Base-by-base conservation (phyloP, 2,329 filamentous ascomycete genomes). In the Trematosphaeria pertusa region DNA sequence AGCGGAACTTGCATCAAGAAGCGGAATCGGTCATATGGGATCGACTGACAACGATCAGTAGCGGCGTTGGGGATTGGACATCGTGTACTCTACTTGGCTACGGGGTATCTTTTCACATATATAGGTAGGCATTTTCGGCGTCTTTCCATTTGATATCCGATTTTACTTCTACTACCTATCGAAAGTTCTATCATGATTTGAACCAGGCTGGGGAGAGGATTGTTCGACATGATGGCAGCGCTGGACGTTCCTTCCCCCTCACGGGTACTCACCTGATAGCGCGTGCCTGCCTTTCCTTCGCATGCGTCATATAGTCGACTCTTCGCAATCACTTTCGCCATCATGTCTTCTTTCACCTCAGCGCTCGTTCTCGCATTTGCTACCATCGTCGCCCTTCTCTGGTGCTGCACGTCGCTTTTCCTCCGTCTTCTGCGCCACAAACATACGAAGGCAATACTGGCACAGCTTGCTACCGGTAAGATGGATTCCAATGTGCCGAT, bases 41-140 rank as follows among this genome's bases (percentile, higher is more conserved):
- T 28, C 7, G 26, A 33, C 40, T 43, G 32, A 10, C 17, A 9
- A n/a, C 8, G 32, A 12, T 21, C 38, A 33, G 38, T 28, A 41
- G 21, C 28, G 38, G 38, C 38, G 38, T 41, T 41, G 11, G 40
- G 40, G 19, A 30, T 30, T 36, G 18, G 28, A 20, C 40, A 43
- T 43, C 12, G 28, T 43, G 40, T 43, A 43, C 24, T 30, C 15
- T 28, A 8, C 12, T 12, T 28, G 24, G 12, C 24, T 28, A 28
- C 24, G n/a, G n/a, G 30, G 7, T 2, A 32, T 32, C 5, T 32
- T 9, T 6, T 9, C 17, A 32, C n/a, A 32, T 32, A 6, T 14
- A n/a, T 28, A 7, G 24, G 31, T 30, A 15, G 40, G 40, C 40
- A 43, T 42, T 22, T 15, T n/a, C 15, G 40, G 40, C 40, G 40